Conservation (phyloP, 768 basidiomycete genomes). For the Chalciporus piperatus region DNA sequence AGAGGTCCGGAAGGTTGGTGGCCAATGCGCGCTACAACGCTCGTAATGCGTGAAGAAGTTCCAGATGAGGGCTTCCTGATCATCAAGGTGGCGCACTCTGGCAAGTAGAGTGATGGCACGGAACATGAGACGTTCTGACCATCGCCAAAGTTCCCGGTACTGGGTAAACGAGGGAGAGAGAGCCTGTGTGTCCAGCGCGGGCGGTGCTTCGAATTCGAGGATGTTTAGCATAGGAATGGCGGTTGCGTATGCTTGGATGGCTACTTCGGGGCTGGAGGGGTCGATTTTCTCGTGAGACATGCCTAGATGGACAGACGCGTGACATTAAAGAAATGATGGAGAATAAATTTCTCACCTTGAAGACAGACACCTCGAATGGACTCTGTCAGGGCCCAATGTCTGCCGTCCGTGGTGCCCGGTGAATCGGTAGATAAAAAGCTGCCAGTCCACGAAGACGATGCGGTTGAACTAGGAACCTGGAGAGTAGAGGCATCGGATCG, state of each 20-base stretch:
- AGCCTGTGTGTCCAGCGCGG: slow-evolving; percentile 22
- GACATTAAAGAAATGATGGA: neutral
- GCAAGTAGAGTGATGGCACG: slow-evolving; percentile 71
- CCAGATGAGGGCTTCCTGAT: slow-evolving; percentile 49
- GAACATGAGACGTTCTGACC: slow-evolving; percentile 80
- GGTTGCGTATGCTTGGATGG: slow-evolving; percentile 55
- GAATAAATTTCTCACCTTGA: slow-evolving; percentile 51
- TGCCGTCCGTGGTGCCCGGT: slow-evolving; percentile 51
- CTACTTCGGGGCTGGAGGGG: slow-evolving; percentile 44
- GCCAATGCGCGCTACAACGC: slow-evolving; percentile 67
- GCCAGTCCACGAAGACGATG: slow-evolving; percentile 49
- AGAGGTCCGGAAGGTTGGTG: slow-evolving; percentile 69
- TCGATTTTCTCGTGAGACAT: slow-evolving; percentile 69
- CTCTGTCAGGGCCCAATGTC: slow-evolving; percentile 71
- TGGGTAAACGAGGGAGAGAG: slow-evolving; percentile 52
- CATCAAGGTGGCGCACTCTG: slow-evolving; percentile 37
- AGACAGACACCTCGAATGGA: slow-evolving; percentile 74
- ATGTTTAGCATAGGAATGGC: slow-evolving; percentile 54
- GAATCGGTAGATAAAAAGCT: slow-evolving; percentile 47
- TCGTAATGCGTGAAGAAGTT: slow-evolving; percentile 60
- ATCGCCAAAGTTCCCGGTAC: slow-evolving; percentile 83
- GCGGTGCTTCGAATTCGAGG: slow-evolving; percentile 46
- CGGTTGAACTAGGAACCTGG: slow-evolving; percentile 34
- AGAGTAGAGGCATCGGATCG: slow-evolving; percentile 40
- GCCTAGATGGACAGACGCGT: slow-evolving; percentile 41